Evolutionary conservation across 2,329 filamentous ascomycete genomes (phyloP), one percentile per base, ranked within the genome.

Genomic region (Fusarium subtropicale): DNA sequence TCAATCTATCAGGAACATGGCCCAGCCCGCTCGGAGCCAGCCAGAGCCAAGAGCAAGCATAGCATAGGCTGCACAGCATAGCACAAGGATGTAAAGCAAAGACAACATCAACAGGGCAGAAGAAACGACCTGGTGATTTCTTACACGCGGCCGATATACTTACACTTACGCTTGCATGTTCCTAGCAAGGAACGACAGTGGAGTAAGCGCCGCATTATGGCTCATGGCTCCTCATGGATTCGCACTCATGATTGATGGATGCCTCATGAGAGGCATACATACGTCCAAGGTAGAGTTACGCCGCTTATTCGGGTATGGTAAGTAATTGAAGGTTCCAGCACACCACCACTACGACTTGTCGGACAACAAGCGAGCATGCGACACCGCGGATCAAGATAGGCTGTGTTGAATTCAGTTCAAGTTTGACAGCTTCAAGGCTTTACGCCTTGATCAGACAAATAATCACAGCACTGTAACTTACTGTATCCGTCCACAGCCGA

Each of bases 181-280:
- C 68, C 73, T 73, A 46, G 73, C 73, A 72, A 71, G 70, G 64
- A 73, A 66, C 67, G 53, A 30, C 31, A 56, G 68, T 74, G 73
- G 73, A 56, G 61, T 63, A 60, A 60, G 61, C 63, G 64, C 61
- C 57, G 44, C 36, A 58, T 52, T 47, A 69, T 69, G 52, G 51
- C 48, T 69, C 53, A 69, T 66, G 56, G 52, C 66, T 69, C 61
- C 60, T 56, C 53, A 69, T 69, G 66, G 54, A 42, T 68, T 69
- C 48, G 22, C 39, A 45, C 55, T 68, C 53, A 68, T 60, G 64
- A 54, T 65, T 64, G 59, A 64, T 20, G 38, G 42, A 39, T 33
- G 42, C 47, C 51, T 67, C 55, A 69, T 69, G 66, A 68, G 59
- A 47, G 28, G 60, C 60, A 60, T 48, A 57, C 46, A 33, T 45